Conservation (phyloP, 2,329 filamentous ascomycete genomes). For the Nemania sp. region DNA sequence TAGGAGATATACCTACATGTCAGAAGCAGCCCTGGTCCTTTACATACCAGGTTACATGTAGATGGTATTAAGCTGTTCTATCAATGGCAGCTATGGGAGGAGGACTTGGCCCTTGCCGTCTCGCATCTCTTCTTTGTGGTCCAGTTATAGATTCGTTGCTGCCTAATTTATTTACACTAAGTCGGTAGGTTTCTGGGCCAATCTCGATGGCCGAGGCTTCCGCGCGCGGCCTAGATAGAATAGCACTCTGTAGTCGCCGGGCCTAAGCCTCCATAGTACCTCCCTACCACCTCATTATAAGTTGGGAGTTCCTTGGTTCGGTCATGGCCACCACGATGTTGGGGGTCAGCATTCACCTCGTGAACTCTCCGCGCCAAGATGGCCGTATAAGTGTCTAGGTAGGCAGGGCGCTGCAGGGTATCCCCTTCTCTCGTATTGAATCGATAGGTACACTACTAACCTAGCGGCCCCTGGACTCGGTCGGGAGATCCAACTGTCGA, state of each 20-base stretch:
- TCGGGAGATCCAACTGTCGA: constrained; percentile 6
- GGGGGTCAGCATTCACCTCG: constrained; percentile 15
- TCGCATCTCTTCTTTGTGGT: neutral
- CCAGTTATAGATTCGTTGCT: neutral
- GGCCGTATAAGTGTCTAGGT: neutral
- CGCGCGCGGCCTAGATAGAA: neutral
- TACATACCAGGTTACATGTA: too few relatives aligned
- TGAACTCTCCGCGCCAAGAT: constrained; percentile 5
- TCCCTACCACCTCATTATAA: too few relatives aligned
- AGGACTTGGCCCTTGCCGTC: too few relatives aligned
- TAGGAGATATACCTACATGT: too few relatives aligned
- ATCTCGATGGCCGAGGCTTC: constrained; percentile 13
- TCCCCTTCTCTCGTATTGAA: constrained; percentile 20
- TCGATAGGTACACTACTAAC: constrained; percentile 3
- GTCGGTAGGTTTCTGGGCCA: neutral
- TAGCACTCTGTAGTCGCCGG: neutral
- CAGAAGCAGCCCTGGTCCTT: too few relatives aligned
- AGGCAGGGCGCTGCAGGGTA: neutral
- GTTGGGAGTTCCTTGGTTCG: too few relatives aligned
- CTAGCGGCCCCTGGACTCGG: neutral
- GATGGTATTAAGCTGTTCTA: too few relatives aligned
- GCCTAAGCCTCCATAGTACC: neutral
- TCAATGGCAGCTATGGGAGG: too few relatives aligned
- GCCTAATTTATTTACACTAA: neutral
- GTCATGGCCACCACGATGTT: neutral